These are phyloP conservation scores for Aquanectria penicillioides DNA, from an alignment of 2,329 filamentous ascomycete species.

Conservation along the genomic window DNA sequence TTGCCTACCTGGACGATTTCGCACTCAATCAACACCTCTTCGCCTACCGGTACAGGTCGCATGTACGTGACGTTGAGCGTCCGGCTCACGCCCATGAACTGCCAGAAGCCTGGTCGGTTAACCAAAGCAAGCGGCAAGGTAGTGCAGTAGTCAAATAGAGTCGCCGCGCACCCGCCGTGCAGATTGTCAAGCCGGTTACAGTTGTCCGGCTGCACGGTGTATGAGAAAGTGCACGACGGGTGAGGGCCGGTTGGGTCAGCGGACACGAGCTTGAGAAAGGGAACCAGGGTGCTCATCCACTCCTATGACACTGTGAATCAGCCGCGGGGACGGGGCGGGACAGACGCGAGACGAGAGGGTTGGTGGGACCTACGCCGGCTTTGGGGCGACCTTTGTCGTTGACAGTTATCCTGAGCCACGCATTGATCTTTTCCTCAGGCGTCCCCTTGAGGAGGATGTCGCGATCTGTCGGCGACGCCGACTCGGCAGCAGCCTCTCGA, in stretches of 20 bases:
- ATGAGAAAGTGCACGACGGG: conserved; percentile 56
- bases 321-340: not conserved
- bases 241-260: conserved; percentile 47
- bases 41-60: conserved; percentile 65
- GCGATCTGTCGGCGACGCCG: conserved; percentile 9
- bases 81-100: conserved; percentile 70
- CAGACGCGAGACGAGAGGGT: not conserved
- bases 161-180: conserved; percentile 72
- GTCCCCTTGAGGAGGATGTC: conserved; percentile 42
- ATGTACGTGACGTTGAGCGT: conserved; percentile 75
- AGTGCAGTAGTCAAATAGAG: conserved; percentile 74
- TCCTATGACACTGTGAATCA: conserved; percentile 45
- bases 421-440: conserved; percentile 44
- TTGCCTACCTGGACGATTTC: conserved; percentile 68
- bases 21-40: conserved; percentile 62
- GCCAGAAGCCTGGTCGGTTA: conserved; percentile 69
- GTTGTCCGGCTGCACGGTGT: conserved; percentile 60
- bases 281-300: conserved; percentile 56
- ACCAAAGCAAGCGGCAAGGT: conserved; percentile 66
- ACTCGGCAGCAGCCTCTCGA: conserved; percentile 14
- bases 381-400: conserved; percentile 42
- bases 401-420: conserved; percentile 44
- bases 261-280: conserved; percentile 50
- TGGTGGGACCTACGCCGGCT: conserved; percentile 42
- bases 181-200: conserved; percentile 65